These are phyloP conservation scores for Amylostereum chailletii DNA, from an alignment of 1,284 basidiomycete genomes.

Conservation along the genomic window DNA sequence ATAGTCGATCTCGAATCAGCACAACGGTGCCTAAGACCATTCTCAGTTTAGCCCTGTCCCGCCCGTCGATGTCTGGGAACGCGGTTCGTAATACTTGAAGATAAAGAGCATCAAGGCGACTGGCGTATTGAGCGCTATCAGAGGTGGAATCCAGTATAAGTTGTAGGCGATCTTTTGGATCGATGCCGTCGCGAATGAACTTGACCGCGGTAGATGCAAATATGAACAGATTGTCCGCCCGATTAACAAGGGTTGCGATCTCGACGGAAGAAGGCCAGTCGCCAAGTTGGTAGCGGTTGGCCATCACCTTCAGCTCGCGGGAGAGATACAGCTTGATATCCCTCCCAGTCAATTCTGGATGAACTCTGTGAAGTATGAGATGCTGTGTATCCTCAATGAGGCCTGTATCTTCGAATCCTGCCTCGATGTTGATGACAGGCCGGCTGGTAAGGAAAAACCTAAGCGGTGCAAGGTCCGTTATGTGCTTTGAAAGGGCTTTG, in stretches of 20 bases:
- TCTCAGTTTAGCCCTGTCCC: no score
- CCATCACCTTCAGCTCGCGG: constrained; percentile 1
- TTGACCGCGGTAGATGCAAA: constrained; percentile 16
- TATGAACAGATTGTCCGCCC: constrained; percentile 16
- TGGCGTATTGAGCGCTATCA: no score
- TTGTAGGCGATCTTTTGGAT: no score
- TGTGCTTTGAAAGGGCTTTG: constrained; percentile 6
- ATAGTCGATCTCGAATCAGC: no score
- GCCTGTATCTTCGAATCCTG: constrained; percentile 8
- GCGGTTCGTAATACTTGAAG: no score
- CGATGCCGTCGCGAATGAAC: constrained; percentile 10
- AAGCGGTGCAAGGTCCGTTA: constrained; percentile 4
- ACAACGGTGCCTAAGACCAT: no score
- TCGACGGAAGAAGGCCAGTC: constrained; percentile 11
- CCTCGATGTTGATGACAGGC: constrained; percentile 14
- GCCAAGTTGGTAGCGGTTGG: background rate
- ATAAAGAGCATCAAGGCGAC: no score
- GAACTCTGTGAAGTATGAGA: constrained; percentile 12
- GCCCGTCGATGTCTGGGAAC: no score
- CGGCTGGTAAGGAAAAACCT: constrained; percentile 19
- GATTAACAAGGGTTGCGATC: constrained; percentile 7
- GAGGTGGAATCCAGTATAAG: no score
- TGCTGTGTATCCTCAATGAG: constrained; percentile 2
- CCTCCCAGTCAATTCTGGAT: constrained; percentile 5
- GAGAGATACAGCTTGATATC: constrained; percentile 15